phyloP scores from a whole-genome alignment of 805 yeast genomes.

The Kodamaea neixiangensis region DNA sequence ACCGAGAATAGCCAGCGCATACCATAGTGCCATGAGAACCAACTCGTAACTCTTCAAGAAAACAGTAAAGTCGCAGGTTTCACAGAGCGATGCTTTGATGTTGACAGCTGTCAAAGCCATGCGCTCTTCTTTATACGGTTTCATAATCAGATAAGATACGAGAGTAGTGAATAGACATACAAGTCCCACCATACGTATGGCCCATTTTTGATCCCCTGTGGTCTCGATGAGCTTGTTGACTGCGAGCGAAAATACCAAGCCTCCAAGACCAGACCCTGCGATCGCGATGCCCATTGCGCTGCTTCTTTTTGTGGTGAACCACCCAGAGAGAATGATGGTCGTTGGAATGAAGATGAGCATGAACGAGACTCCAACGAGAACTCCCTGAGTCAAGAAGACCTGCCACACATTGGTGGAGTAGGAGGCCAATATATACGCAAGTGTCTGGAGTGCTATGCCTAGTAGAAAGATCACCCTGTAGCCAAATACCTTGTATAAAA shows the following conservation, averaged over 20 bases:
- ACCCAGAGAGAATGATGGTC: slow-evolving; percentile 46
- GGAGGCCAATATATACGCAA: slow-evolving; percentile 51
- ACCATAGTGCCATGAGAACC: slow-evolving; percentile 32
- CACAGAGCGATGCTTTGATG: slow-evolving; percentile 23
- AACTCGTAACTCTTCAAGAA: slow-evolving; percentile 28
- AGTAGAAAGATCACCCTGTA: slow-evolving; percentile 40
- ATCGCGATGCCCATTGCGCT: slow-evolving; percentile 50
- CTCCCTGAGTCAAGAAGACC: slow-evolving; percentile 52
- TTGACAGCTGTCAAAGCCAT: slow-evolving; percentile 15
- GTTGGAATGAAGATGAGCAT: slow-evolving; percentile 46
- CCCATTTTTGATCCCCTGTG: slow-evolving; percentile 47
- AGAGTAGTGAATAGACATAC: slow-evolving; percentile 31
- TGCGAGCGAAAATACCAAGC: slow-evolving; percentile 47
- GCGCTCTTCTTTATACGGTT: slow-evolving; percentile 37
- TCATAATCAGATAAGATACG: slow-evolving; percentile 44
- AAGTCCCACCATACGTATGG: slow-evolving; percentile 41
- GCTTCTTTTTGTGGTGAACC: slow-evolving; percentile 48
- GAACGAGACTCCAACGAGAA: slow-evolving; percentile 49
- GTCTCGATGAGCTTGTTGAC: slow-evolving; percentile 39
- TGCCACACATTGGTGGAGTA: slow-evolving; percentile 53
- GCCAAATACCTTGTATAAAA: slow-evolving; percentile 52
- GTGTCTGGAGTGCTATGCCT: slow-evolving; percentile 47
- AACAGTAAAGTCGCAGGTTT: slow-evolving; percentile 29
- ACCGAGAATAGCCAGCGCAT: slow-evolving; percentile 37
- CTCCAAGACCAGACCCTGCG: slow-evolving; percentile 55